These are phyloP conservation scores for Cryptococcus amylolentus DNA, from an alignment of 1,284 basidiomycete species.

Conservation along the genomic window DNA sequence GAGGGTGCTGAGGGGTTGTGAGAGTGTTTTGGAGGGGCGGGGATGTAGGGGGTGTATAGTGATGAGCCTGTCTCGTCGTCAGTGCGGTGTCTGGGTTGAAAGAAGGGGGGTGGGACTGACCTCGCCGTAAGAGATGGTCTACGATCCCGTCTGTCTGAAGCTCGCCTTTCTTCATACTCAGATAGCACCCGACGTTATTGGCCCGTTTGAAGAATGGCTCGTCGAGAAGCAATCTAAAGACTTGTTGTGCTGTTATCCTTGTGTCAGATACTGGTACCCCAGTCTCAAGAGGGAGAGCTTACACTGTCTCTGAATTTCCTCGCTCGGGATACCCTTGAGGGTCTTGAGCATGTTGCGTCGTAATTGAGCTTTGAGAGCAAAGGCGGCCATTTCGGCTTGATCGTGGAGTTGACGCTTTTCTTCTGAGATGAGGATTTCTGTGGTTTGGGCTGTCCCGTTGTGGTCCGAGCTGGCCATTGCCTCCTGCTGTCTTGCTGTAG, in stretches of 20 bases:
- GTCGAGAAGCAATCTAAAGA: conserved; percentile 25
- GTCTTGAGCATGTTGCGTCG: conserved; percentile 39
- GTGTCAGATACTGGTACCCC: not conserved
- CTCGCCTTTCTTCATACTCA: conserved; percentile 46
- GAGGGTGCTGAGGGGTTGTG: conserved; percentile 6
- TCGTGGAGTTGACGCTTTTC: too few species aligned
- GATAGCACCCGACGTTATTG: conserved; percentile 42
- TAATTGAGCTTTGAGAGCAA: conserved; percentile 35
- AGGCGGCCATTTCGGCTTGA: conserved; percentile 14
- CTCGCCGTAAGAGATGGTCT: conserved; percentile 28
- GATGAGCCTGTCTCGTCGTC: conserved; percentile 19
- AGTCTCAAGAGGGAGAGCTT: conserved; percentile 1
- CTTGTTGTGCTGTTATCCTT: conserved; percentile 29
- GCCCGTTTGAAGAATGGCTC: conserved; percentile 34
- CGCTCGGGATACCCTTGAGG: conserved; percentile 24
- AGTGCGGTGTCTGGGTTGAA: not conserved
- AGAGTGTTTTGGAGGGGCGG: conserved; percentile 4
- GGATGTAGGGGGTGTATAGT: conserved; percentile 43
- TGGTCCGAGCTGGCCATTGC: too few species aligned
- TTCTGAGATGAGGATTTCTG: too few species aligned
- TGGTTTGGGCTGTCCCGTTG: too few species aligned
- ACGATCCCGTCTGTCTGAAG: conserved; percentile 42
- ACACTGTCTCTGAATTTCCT: conserved; percentile 44
- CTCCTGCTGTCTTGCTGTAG: too few species aligned
- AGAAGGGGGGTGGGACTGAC: conserved; percentile 13